Base-by-base conservation (phyloP, 805 yeast species). In the Hanseniaspora mollemarum region DNA sequence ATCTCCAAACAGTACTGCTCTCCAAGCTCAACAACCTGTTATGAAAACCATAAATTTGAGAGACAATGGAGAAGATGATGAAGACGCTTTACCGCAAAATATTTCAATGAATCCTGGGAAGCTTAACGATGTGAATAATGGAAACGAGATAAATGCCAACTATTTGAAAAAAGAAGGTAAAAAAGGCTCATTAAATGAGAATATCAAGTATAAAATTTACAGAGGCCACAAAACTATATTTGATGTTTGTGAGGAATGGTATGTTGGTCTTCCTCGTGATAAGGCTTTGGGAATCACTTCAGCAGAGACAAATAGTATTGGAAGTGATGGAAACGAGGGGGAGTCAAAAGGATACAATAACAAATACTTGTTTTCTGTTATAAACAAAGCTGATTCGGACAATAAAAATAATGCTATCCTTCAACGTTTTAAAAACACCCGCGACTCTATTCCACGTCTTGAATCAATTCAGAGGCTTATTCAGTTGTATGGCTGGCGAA, bases 241-340 rank as follows among this genome's bases (percentile, higher is more conserved):
- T 67, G 69, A 66, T 53, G 51, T 66, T 9, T 65, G 64, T 52
- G 63, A 65, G 2, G 69, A 66, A 51, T 66, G 69, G 69, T 66
- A 62, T 42, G 57, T 61, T 51, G 69, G 69, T 3, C 51, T 66
- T 22, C 51, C 51, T 16, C 39, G 39, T n/a, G 22, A 35, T 7
- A 35, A 35, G 22, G 18, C 18, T 13, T 8, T 32, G 15, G 36
- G 36, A 12, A 13, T 18, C 5, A 32, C 15, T 5, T 18, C 18
- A 13, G 8, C 36, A 32, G 24, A 18, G 19, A 7, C 12, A 7
- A 13, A 35, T 18, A 19, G 39, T 24, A 19, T 5, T 35, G 39
- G 15, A 16, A 37, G 21, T n/a, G 18, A 15, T 13, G 49, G 36
- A 8, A 25, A 22, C 29, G 35, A 24, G 2, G 43, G 29, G 19